Base-by-base conservation (phyloP, 768 basidiomycete species). In the Boletellus sp. region DNA sequence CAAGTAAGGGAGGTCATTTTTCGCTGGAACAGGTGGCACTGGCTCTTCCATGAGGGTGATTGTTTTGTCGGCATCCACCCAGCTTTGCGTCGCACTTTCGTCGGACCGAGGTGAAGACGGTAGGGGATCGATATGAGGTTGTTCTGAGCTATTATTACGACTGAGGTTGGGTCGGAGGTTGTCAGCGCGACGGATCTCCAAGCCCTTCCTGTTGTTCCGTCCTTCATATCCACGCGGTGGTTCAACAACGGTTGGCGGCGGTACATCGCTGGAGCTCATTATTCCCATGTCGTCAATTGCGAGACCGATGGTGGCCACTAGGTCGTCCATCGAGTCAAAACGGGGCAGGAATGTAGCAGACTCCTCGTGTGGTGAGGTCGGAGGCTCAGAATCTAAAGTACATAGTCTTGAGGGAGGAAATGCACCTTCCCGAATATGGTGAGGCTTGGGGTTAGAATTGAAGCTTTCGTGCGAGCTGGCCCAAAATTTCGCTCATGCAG, bases 351-450 rank as follows among this genome's bases (percentile, higher is more conserved):
- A 47, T 41, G 53, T 42, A 32, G 50, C 39, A 44, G 51, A 53
- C 31, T 57, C 62, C 42, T 54, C 53, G 37, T 47, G 57, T 22
- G 58, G 59, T 45, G 57, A 50, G n/a, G 36, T 6, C 17, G 36
- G 26, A 13, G 46, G 36, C 13, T 52, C 56, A 31, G 62, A 60
- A 37, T 64, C 62, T 19, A 59, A 52, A 43, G 59, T 58, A 62
- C 52, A 60, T 56, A 64, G 45, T 46, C 67, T 64, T 36, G 74
- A 79, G 0, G 79, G 79, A 43, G 80, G 71, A 59, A 84, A 85
- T 6, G 86, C 87, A 47, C 83, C 85, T 72, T 90, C 86, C 36
- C 87, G 69, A 28, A 65, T 52, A 48, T 76, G 75, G 41, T 60
- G 54, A 40, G 63, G 44, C n/a, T 41, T 56, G 22, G n/a, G 34